Conservation (phyloP, 2,329 filamentous ascomycete species). For the Dactylella cylindrospora region DNA sequence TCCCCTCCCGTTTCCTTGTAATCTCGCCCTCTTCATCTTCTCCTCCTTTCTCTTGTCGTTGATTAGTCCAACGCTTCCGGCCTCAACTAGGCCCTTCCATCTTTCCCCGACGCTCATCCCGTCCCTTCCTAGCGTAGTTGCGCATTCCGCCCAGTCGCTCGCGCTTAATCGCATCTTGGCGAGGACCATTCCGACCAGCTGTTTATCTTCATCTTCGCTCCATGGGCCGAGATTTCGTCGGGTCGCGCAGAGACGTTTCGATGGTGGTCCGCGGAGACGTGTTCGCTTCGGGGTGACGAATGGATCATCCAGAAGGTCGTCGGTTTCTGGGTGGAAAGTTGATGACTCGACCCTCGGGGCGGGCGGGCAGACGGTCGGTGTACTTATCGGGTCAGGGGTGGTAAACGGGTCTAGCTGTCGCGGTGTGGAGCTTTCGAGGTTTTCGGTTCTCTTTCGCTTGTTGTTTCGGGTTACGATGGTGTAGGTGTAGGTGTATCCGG, state of each 20-base stretch:
- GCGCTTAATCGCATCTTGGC: constrained; percentile 67
- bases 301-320: constrained; percentile 37
- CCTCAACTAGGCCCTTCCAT: constrained; percentile 65
- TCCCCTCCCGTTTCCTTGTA: constrained; percentile 41
- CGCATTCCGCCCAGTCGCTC: constrained; percentile 68
- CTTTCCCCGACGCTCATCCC: constrained; percentile 60
- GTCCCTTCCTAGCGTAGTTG: constrained; percentile 62
- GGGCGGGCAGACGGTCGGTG: constrained; percentile 28
- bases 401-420: constrained; percentile 24
- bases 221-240: constrained; percentile 52
- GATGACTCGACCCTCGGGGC: constrained; percentile 34
- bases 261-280: constrained; percentile 34
- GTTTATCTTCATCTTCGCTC: constrained; percentile 65
- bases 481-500: constrained; percentile 36
- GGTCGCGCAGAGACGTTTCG: constrained; percentile 26
- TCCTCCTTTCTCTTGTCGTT: constrained; percentile 41
- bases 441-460: constrained; percentile 30
- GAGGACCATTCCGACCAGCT: constrained; percentile 67
- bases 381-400: constrained; percentile 17
- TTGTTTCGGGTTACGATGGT: constrained; percentile 43
- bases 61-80: constrained; percentile 37
- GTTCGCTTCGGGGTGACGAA: constrained; percentile 41
- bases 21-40: constrained; percentile 38
- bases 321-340: constrained; percentile 35
- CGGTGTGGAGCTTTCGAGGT: constrained; percentile 9